Base-by-base conservation (phyloP, 129 eudicot genomes). In the Tanacetum coccineum region DNA sequence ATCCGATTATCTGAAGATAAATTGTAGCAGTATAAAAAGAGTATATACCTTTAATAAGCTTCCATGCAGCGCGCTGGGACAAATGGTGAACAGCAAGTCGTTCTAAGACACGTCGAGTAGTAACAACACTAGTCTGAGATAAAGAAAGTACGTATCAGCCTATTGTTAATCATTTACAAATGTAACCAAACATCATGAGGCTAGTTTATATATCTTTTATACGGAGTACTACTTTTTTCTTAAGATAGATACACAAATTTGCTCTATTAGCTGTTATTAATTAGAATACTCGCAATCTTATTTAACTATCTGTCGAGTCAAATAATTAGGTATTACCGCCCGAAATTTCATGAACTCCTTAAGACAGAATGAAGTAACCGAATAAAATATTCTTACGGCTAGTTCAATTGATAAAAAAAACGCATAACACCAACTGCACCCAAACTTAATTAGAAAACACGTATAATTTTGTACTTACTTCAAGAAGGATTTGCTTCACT, bases 11-110 rank as follows among this genome's bases (percentile, higher is more conserved):
- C 42, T 36, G 42, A 36, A 36, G 10, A 7, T 36, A 36, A 1
- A 36, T 6, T 36, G 42, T 36, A 49, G 42, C 10, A 36, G 54
- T 49, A 14, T 13, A 49, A 18, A 15, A 15, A 2, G 5, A 4
- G 18, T 49, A 49, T 56, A 4, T 56, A 42, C 51, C 51, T 40
- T 62, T 62, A 62, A 62, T 4, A 44, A 42, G 68, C 36, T 20
- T 19, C 93, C 90, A 89, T 60, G 96, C 90, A 76, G 76, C 75
- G 11, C 94, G 74, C 75, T 77, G 93, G 56, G 96, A 89, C 65
- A 72, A 74, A 63, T 81, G 81, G 58, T 81, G 80, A 54, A 86
- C 87, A 10, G 84, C 84, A 32, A 89, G 81, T 53, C 86, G 86
- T 79, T 89, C 93, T 67, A 89, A 78, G 57, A 85, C 74, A 21